phyloP scores from a whole-genome alignment of 1,284 basidiomycete genomes.

The Rhodotorula sp. region DNA sequence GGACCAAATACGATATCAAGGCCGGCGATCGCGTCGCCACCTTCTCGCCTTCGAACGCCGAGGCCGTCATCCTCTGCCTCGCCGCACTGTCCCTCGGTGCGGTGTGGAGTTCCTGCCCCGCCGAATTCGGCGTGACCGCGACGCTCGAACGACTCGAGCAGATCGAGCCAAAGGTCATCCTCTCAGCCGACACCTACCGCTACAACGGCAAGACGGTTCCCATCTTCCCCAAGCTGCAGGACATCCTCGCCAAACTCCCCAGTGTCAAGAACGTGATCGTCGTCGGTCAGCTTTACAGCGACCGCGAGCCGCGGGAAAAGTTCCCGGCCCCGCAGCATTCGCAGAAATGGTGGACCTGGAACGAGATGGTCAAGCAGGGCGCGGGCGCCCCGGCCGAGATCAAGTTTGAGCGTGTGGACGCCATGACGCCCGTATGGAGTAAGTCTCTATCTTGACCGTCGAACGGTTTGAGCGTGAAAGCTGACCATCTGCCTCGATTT shows the following conservation, averaged over 20 bases:
- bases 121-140: constrained; percentile 80
- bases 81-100: constrained; percentile 69
- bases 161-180: constrained; percentile 50
- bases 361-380: constrained; percentile 25
- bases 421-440: constrained; percentile 35
- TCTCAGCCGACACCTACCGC: constrained; percentile 49
- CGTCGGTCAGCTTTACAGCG: constrained; percentile 44
- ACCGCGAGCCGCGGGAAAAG: constrained; percentile 40
- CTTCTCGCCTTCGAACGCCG: constrained; percentile 42
- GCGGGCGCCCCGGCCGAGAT: constrained; percentile 40
- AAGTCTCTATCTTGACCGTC: not conserved
- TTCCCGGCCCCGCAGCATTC: constrained; percentile 21
- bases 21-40: constrained; percentile 41
- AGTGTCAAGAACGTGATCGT: constrained; percentile 45
- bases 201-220: constrained; percentile 47
- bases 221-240: constrained; percentile 44
- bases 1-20: constrained; percentile 25
- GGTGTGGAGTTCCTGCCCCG: constrained; percentile 82
- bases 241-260: constrained; percentile 43
- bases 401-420: constrained; percentile 40
- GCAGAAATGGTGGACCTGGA: constrained; percentile 26
- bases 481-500: not conserved
- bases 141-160: constrained; percentile 66
- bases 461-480: not conserved
- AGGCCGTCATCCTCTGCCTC: constrained; percentile 40